A percentile compares a stretch with the other conserved stretches of the same genome.
Evolutionary conservation across 176 grass and related monocot genomes (phyloP).

Genomic region (Lolium multiflorum): DNA sequence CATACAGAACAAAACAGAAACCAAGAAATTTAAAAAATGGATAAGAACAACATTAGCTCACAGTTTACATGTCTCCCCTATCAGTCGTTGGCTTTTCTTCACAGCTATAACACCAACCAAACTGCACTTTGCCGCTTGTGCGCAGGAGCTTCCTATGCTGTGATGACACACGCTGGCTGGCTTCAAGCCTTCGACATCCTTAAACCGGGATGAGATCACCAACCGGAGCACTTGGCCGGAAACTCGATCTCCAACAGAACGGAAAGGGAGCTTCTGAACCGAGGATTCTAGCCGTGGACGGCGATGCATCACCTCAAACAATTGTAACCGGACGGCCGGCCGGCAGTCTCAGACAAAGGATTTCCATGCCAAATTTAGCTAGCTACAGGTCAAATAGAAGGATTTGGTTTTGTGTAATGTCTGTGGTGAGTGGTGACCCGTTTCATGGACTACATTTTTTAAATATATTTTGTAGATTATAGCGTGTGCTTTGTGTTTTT

Average conservation of each 20-base stretch:
- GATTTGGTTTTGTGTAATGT: constrained; percentile 8
- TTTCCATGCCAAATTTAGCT: constrained; percentile 17
- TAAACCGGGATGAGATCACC: constrained; percentile 36
- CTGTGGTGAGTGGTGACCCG: not conserved
- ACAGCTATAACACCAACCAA: constrained; percentile 22
- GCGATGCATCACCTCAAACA: constrained; percentile 48
- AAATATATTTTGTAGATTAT: too few relatives aligned
- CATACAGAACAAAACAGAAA: constrained; percentile 16
- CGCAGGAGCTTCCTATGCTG: not conserved
- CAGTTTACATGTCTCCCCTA: not conserved
- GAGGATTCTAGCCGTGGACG: constrained; percentile 42
- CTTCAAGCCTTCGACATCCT: constrained; percentile 28
- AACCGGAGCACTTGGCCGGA: constrained; percentile 46
- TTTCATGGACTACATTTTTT: not conserved
- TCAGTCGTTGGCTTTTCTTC: constrained; percentile 11
- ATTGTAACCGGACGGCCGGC: constrained; percentile 7
- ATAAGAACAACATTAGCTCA: constrained; percentile 7
- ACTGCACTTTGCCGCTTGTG: constrained; percentile 23
- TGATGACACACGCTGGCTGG: constrained; percentile 6
- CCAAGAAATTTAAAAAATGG: not conserved
- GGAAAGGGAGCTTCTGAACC: constrained; percentile 40
- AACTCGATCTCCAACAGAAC: not conserved
- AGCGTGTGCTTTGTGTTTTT: too few relatives aligned
- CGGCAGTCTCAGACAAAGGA: constrained; percentile 2
- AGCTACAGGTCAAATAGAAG: constrained; percentile 4